These are phyloP conservation scores for Torulaspora pretoriensis DNA, from an alignment of 1,139 yeast genomes.

Conservation along the genomic window DNA sequence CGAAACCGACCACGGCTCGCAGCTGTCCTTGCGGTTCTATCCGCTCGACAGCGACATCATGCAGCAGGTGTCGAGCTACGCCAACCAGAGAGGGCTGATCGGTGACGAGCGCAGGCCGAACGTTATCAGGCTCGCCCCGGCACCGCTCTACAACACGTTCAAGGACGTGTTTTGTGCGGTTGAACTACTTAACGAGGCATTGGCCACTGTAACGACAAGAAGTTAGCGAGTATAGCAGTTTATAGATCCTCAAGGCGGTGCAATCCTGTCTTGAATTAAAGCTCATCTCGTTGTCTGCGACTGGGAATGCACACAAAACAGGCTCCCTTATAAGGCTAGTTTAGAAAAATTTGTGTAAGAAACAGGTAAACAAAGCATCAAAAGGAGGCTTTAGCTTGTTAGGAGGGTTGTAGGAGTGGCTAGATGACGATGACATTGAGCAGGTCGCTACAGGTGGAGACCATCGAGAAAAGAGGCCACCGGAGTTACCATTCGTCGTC, in stretches of 20 bases:
- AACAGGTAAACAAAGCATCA: background rate
- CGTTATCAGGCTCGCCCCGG: constrained; percentile 81
- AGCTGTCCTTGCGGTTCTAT: constrained; percentile 65
- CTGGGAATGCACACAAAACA: constrained; percentile 4
- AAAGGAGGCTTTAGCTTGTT: background rate
- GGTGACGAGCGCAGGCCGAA: constrained; percentile 89
- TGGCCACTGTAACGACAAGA: constrained; percentile 21
- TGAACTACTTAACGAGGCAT: constrained; percentile 43
- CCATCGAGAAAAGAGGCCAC: constrained; percentile 11
- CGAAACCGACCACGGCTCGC: constrained; percentile 66
- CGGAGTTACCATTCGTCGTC: constrained; percentile 22
- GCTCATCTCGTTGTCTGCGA: constrained; percentile 6
- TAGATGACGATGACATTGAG: constrained; percentile 1
- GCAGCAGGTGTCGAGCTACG: constrained; percentile 53
- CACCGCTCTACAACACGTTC: constrained; percentile 76
- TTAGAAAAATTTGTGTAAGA: background rate
- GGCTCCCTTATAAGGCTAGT: background rate
- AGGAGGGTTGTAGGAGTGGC: background rate
- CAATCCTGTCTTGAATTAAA: background rate
- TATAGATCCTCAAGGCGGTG: background rate
- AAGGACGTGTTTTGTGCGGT: constrained; percentile 54
- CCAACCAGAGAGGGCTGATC: constrained; percentile 57
- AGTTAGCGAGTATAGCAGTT: background rate
- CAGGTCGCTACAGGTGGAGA: background rate
- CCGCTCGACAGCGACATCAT: constrained; percentile 51